Evolutionary conservation across 2,329 filamentous ascomycete genomes (phyloP).

Genomic region (Colletotrichum gloeosporioides): DNA sequence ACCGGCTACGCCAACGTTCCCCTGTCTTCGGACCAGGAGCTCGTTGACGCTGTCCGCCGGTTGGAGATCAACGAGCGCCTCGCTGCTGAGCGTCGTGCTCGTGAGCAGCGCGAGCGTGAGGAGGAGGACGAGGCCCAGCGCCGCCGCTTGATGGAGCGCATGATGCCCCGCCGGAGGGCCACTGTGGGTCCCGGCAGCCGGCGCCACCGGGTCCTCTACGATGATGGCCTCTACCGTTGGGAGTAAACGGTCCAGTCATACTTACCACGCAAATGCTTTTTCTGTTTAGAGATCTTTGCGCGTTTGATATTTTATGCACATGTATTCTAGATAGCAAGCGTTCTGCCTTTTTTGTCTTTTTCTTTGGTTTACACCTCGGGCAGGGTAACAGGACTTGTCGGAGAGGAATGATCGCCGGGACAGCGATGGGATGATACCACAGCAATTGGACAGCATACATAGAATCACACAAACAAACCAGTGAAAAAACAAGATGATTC

Average conservation of each 20-base stretch:
- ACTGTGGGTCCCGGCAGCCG: slow-evolving; percentile 41
- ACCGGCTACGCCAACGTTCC: slow-evolving; percentile 6
- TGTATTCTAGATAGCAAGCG: slow-evolving; percentile 1
- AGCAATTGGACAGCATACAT: background rate
- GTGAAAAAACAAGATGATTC: background rate
- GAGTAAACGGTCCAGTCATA: slow-evolving; percentile 33
- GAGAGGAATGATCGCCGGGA: background rate
- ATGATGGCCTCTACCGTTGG: slow-evolving; percentile 43
- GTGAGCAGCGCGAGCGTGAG: slow-evolving; percentile 35
- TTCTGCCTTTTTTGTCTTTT: background rate
- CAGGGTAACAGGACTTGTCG: background rate
- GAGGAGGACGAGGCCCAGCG: slow-evolving; percentile 44
- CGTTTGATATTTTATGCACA: background rate
- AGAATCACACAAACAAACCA: background rate
- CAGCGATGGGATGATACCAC: slow-evolving; percentile 9
- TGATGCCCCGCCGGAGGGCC: slow-evolving; percentile 41
- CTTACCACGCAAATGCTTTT: slow-evolving; percentile 1
- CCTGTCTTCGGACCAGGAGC: slow-evolving; percentile 30
- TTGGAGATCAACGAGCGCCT: slow-evolving; percentile 33
- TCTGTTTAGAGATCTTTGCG: background rate
- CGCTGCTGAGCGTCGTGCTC: slow-evolving; percentile 27
- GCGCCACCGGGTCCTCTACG: slow-evolving; percentile 40
- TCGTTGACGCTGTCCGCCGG: slow-evolving; percentile 36
- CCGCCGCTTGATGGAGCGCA: slow-evolving; percentile 44
- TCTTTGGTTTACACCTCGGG: background rate